phyloP scores from a whole-genome alignment of 2,329 filamentous ascomycete species.

The Sclerotinia nivalis region DNA sequence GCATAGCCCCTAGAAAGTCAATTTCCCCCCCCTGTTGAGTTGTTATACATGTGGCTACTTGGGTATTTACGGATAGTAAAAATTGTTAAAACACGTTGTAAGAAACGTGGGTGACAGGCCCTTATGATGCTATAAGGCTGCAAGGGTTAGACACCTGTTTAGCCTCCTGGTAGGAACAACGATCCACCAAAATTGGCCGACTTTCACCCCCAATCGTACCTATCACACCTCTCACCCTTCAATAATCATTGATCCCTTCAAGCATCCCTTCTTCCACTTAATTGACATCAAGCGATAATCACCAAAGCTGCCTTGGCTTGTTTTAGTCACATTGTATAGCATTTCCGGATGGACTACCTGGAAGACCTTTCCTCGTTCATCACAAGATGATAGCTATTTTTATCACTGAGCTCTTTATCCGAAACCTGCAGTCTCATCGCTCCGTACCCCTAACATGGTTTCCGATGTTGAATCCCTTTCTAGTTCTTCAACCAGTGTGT shows the following conservation, averaged over 20 bases:
- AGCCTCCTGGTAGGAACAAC: not conserved
- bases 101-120: conserved; percentile 22
- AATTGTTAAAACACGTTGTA: not conserved
- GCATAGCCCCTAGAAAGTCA: not conserved
- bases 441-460: not conserved
- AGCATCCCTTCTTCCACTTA: conserved; percentile 1
- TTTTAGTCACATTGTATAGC: not conserved
- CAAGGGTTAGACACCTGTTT: conserved; percentile 11
- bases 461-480: not conserved
- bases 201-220: not conserved
- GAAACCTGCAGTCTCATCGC: not conserved
- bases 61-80: not conserved
- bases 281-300: not conserved
- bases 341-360: not conserved
- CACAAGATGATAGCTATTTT: not conserved
- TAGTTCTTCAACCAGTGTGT: not conserved
- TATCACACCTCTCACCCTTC: not conserved
- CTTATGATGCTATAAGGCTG: not conserved
- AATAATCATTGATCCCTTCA: not conserved
- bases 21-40: not conserved
- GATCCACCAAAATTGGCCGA: not conserved
- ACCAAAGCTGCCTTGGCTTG: not conserved
- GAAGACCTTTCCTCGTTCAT: not conserved
- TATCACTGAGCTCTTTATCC: not conserved
- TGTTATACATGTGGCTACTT: not conserved